Conservation (phyloP, 208 protist genomes). For the Trypanosoma rangeli region DNA sequence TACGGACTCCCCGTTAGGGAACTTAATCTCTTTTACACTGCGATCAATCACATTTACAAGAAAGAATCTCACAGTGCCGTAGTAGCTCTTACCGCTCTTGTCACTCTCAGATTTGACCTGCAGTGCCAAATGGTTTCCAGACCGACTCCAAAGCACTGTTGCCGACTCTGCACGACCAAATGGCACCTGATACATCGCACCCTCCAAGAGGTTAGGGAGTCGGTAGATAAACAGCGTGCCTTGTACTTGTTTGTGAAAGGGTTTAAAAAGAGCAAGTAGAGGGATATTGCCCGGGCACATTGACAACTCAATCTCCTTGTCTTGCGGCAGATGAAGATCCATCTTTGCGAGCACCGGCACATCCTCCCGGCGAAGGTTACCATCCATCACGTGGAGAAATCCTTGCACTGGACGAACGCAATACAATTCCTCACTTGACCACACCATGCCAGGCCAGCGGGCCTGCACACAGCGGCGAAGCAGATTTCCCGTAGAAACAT, state of each 20-base stretch:
- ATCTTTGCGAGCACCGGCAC: conserved; percentile 53
- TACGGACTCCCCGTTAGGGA: conserved; percentile 73
- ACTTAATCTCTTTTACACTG: conserved; percentile 61
- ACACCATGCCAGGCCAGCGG: conserved; percentile 80
- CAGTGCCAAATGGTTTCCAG: conserved; percentile 65
- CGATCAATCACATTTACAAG: conserved; percentile 75
- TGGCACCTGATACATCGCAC: conserved; percentile 53
- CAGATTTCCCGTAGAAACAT: conserved; percentile 43
- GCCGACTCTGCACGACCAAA: conserved; percentile 78
- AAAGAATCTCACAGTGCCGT: conserved; percentile 76
- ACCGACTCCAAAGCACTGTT: conserved; percentile 60
- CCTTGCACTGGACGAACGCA: conserved; percentile 70
- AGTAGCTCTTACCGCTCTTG: conserved; percentile 87
- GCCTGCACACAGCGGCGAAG: conserved; percentile 75
- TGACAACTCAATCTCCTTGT: conserved; percentile 77
- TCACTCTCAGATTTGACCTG: conserved; percentile 83
- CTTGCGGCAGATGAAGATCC: conserved; percentile 73
- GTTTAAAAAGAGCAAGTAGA: conserved; percentile 80
- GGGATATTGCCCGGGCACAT: conserved; percentile 51
- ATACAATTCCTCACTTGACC: conserved; percentile 61
- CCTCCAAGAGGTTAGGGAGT: conserved; percentile 68
- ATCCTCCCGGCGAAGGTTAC: conserved; percentile 31
- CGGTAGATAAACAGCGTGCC: conserved; percentile 67
- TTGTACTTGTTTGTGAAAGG: conserved; percentile 75
- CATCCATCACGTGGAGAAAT: conserved; percentile 71